Evolutionary conservation across 176 grass and related monocot genomes (phyloP), one percentile per base, ranked within the genome.

Genomic region (Hsuehochloa calcarea): DNA sequence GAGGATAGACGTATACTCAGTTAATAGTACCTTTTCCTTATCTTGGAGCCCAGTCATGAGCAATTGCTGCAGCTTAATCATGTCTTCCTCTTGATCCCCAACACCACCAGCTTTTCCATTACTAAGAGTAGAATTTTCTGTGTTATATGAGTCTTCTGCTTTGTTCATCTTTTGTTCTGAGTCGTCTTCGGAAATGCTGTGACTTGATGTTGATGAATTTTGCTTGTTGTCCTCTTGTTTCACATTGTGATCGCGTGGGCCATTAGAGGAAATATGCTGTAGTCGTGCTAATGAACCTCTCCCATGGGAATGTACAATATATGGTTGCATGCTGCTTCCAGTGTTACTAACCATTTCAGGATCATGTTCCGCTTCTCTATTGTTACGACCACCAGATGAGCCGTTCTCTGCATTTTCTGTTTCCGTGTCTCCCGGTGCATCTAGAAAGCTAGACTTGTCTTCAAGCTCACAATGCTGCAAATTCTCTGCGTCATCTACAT

Each of bases 1-100:
- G 13, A 97, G 85, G 70, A 97, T 79, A 29, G 87, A 86, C 58
- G 79, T 93, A 66, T 93, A 95, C 34, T 93, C 91, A 0, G 78
- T 72, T 55, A 93, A 70, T 73, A 92, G 61, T 71, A 87, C 77
- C 47, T 87, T 96, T 73, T 95, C 85, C 78, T 85, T 91, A 74
- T 85, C 90, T 79, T 98, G 74, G 52, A 86, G 82, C 25, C 82
- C 80, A 89, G 69, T 82, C 69, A 82, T 72, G 88, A 94, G 86
- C 72, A 89, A 65, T 59, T 87, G 35, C 35, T 91, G 86, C 65
- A 91, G 69, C 50, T 84, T 87, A 38, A 22, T 44, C 72, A 89
- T 58, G 72, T 9, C 39, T 8, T 61, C 79, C 37, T 87, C 83
- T 89, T 86, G 49, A 50, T 84, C 83, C 47, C 49, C 63, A 61